Evolutionary conservation across 495 filamentous ascomycete genomes (phyloP).

Genomic region (Hypoxylon subgilvum): DNA sequence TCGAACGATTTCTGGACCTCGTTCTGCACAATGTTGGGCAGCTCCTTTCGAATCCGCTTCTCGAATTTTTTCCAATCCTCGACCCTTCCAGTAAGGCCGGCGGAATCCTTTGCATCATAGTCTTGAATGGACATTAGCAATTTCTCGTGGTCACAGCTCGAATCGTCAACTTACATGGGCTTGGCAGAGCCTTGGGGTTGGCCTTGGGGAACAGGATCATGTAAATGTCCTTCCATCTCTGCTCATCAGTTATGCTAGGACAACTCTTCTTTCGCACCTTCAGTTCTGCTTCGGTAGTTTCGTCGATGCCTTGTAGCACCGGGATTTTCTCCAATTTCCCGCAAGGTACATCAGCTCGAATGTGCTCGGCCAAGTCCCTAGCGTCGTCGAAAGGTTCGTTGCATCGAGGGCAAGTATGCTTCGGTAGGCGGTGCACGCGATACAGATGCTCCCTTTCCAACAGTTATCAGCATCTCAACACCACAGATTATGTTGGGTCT

Average conservation of each 20-base stretch:
- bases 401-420: conserved; percentile 50
- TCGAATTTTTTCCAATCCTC: conserved; percentile 33
- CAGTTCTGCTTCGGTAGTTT: conserved; percentile 39
- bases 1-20: conserved; percentile 36
- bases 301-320: conserved; percentile 35
- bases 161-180: conserved; percentile 43
- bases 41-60: conserved; percentile 35
- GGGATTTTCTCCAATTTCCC: conserved; percentile 31
- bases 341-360: conserved; percentile 48
- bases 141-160: neutral
- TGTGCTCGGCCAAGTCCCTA: conserved; percentile 45
- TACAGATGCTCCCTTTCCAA: conserved; percentile 52
- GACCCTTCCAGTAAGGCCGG: conserved; percentile 22
- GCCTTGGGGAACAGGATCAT: conserved; percentile 51
- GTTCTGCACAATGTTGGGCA: conserved; percentile 36
- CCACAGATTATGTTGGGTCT: neutral
- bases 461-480: neutral
- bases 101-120: conserved; percentile 31
- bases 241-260: conserved; percentile 49
- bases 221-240: conserved; percentile 55
- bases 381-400: conserved; percentile 46
- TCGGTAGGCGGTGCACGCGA: conserved; percentile 47
- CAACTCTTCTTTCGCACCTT: conserved; percentile 49
- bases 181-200: conserved; percentile 43
- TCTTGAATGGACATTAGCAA: conserved; percentile 37